Evolutionary conservation across 1,284 basidiomycete genomes (phyloP), one percentile per base, ranked within the genome.

Genomic region (Cystobasidium pallidum): DNA sequence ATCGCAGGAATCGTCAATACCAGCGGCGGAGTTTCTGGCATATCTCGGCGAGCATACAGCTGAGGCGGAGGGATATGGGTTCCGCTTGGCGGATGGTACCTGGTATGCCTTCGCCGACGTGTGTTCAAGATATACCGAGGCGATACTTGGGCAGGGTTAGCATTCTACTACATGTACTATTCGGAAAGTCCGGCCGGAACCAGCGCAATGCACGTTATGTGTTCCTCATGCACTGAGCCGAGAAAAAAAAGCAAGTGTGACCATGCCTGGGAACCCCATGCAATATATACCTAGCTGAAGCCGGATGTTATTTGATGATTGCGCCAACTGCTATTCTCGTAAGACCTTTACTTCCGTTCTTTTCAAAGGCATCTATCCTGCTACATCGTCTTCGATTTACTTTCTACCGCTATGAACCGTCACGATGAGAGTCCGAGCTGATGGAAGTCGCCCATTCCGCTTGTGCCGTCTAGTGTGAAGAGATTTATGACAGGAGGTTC

Each of bases 401-500:
- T 6, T 39, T 39, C 13, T 39, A 39, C 36, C 7, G 7, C 7
- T 41, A 15, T 41, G 7, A 41, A 8, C 7, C 39, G 19, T 47
- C 15, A 51, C 24, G 24, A 57, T 8, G 55, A 8, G 10, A 66
- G 17, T 21, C 67, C 54, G 36, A 70, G 26, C 21, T 67, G 45
- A 52, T 55, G 62, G 63, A 65, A 70, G 24, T 70, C 59, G 30
- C 73, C 63, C 39, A 62, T 70, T 30, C 58, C 55, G 32, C 36
- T 74, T 26, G 17, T 26, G 6, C 73, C 73, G 28, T 74, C 73
- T 34, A 39, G 63, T 3, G 41, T 63, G 47, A 72, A 72, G 17
- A 72, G 43, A 80, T 99, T 98, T 64, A 90, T 89, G 73, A 97
- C 89, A 0, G 95, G 95, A 55, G 89, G 87, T 78, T 98, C 94